Conservation (phyloP, 2,329 filamentous ascomycete species). For the Colletotrichum horii region DNA sequence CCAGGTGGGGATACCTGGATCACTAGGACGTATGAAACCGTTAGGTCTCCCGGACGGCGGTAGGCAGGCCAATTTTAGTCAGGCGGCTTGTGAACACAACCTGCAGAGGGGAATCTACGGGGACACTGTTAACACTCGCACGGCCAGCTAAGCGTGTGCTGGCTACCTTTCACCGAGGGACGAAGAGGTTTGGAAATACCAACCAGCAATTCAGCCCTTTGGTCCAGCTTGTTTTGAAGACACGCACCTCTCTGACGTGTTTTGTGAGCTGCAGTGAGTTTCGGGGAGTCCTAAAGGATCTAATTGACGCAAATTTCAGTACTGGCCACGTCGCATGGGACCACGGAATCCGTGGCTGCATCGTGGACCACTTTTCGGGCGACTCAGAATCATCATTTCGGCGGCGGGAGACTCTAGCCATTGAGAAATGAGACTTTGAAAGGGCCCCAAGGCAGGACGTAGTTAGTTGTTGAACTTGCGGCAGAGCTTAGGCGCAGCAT, state of each 20-base stretch:
- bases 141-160: too few species aligned
- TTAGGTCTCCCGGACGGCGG: too few species aligned
- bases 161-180: too few species aligned
- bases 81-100: too few species aligned
- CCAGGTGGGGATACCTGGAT: too few species aligned
- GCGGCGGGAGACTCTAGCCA: neutral
- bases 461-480: neutral
- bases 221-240: neutral
- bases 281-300: neutral
- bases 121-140: too few species aligned
- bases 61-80: too few species aligned
- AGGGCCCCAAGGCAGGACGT: neutral
- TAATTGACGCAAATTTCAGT: neutral
- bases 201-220: neutral
- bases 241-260: rapidly evolving
- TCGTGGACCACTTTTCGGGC: neutral
- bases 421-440: neutral
- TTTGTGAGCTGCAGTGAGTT: neutral
- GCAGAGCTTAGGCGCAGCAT: neutral
- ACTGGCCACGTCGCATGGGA: neutral
- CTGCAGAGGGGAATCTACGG: too few species aligned
- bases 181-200: neutral
- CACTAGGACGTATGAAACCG: too few species aligned
- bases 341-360: neutral
- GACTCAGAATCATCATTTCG: neutral